Evolutionary conservation across 192 early-diverging fungal species (phyloP).

Genomic region (Geranomyces variabilis): DNA sequence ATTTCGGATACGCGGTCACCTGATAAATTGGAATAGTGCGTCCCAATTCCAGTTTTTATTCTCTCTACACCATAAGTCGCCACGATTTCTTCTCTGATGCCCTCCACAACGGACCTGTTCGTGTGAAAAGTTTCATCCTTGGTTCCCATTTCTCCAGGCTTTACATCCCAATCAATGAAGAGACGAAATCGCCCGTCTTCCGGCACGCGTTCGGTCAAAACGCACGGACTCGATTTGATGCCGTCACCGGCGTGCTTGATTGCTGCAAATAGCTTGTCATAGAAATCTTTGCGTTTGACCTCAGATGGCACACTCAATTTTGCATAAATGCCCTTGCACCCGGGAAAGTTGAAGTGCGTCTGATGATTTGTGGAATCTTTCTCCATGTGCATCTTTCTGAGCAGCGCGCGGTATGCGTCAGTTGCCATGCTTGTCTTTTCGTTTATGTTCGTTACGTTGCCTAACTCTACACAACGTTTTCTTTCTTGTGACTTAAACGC

Average conservation of each 20-base stretch:
- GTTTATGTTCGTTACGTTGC: conserved; percentile 1
- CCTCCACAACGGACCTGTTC: conserved; percentile 9
- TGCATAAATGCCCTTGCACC: conserved; percentile 10
- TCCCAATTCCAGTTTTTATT: too few species aligned
- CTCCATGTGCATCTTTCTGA: conserved; percentile 1
- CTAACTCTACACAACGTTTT: conserved; percentile 17
- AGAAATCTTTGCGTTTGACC: conserved; percentile 16
- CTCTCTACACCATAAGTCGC: conserved; percentile 8
- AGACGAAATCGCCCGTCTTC: conserved; percentile 8
- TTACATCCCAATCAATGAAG: conserved; percentile 18
- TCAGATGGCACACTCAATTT: conserved; percentile 15
- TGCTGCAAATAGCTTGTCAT: conserved; percentile 16
- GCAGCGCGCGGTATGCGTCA: background rate
- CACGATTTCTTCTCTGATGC: conserved; percentile 8
- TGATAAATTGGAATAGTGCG: too few species aligned
- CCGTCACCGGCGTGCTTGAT: conserved; percentile 10
- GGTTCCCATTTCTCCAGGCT: conserved; percentile 5
- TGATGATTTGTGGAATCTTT: background rate
- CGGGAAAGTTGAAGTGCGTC: conserved; percentile 23
- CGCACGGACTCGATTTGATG: conserved; percentile 10
- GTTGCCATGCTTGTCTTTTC: conserved; percentile 11
- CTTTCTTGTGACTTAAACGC: conserved; percentile 18
- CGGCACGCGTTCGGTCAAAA: conserved; percentile 10
- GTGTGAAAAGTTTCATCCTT: conserved; percentile 6
- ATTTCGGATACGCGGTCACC: too few species aligned